phyloP scores from a whole-genome alignment of 148 eudicot species.

The Camellia japonica region DNA sequence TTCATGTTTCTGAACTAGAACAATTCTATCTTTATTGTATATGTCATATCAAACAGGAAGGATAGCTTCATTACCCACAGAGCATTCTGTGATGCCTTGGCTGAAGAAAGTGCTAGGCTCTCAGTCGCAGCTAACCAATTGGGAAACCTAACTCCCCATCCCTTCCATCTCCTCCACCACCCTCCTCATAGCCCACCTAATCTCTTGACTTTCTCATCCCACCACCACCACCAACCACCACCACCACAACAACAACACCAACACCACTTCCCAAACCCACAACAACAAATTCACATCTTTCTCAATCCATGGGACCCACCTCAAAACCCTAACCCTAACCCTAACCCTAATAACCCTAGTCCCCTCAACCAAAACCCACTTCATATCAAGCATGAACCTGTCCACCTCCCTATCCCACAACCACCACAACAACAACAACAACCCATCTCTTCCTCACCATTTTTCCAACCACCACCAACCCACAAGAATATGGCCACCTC shows the following conservation, averaged over 20 bases:
- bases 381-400: slow-evolving; percentile 32
- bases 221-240: slow-evolving; percentile 23
- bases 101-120: slow-evolving; percentile 75
- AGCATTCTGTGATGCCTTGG: slow-evolving; percentile 86
- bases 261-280: slow-evolving; percentile 9
- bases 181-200: slow-evolving; percentile 14
- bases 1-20: too few species aligned
- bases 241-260: slow-evolving; percentile 20
- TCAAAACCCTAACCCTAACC: slow-evolving; percentile 37
- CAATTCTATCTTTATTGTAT: not conserved
- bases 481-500: slow-evolving; percentile 2
- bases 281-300: slow-evolving; percentile 15
- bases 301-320: slow-evolving; percentile 38
- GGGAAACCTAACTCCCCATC: not conserved
- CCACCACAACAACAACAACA: not conserved
- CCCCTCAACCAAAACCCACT: slow-evolving; percentile 10
- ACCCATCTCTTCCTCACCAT: slow-evolving; percentile 22
- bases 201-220: slow-evolving; percentile 23
- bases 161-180: slow-evolving; percentile 11
- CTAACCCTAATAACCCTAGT: slow-evolving; percentile 37
- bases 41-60: slow-evolving; percentile 36
- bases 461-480: slow-evolving; percentile 17
- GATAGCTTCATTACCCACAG: slow-evolving; percentile 82
- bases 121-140: slow-evolving; percentile 46
- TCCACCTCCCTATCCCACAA: slow-evolving; percentile 25